Evolutionary conservation across 2,329 filamentous ascomycete species (phyloP), one percentile per base, ranked within the genome.

Genomic region (Colletotrichum sp.): DNA sequence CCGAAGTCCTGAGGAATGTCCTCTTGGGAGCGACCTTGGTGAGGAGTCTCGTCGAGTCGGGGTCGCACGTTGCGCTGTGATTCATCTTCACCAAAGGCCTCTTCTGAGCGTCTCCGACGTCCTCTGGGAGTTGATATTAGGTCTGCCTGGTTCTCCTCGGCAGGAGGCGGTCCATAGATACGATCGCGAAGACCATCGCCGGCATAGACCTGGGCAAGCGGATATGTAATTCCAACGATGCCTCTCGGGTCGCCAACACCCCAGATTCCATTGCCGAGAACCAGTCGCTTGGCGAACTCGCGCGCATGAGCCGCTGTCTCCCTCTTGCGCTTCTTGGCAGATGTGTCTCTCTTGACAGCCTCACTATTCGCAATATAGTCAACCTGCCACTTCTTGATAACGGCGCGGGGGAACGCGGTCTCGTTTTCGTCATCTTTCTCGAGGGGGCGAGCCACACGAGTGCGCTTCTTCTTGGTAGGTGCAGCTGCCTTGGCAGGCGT

Each of bases 181-280:
- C 79, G 75, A 10, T 84, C 84, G 70, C 84, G 84, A 30, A 91
- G 82, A 5, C 79, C 79, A 25, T 86, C 82, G 6, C 89, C 90
- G 1, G 86, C 84, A 68, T 88, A 88, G n/a, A 86, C 83, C 3
- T 85, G 78, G 3, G 86, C 85, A 18, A 91, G 84, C 2, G 89
- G 88, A 62, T 90, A 86, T 5, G 78, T 36, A 7, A 84, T 75
- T 30, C 82, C 82, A 1, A 81, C 79, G 2, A 80, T 52, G 5
- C 79, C 80, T 3, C 82, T 78, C 18, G 79, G 81, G 62, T 81
- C 79, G 3, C 86, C 86, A 36, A 87, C 80, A 27, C 83, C 82
- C 25, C 75, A 81, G 28, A 87, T 77, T 16, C 86, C 86, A 30
- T 82, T 78, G 22, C 86, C 86, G 65, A 88, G 86, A 2, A 84